A percentile compares a stretch with the other conserved stretches of the same genome.
Evolutionary conservation across 1,284 basidiomycete genomes (phyloP).

Genomic region (Ustilago trichophora): DNA sequence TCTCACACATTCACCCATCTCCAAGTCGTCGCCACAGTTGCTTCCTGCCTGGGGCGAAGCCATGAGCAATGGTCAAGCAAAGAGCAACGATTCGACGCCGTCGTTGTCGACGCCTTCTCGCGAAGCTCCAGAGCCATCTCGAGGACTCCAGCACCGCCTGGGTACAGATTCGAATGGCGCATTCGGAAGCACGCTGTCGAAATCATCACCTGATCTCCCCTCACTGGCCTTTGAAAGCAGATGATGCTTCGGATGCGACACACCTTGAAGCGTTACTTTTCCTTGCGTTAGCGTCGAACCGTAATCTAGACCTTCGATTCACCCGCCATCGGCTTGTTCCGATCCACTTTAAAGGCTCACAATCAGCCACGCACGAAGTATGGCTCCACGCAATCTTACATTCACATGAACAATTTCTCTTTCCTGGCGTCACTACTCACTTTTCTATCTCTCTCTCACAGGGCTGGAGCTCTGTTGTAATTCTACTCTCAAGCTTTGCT

Average conservation of each 20-base stretch:
- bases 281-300: too few species aligned
- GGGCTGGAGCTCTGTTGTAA: slow-evolving; percentile 37
- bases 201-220: slow-evolving; percentile 30
- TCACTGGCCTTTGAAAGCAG: slow-evolving; percentile 5
- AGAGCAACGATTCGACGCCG: background rate
- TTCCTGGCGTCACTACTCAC: too few species aligned
- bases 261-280: too few species aligned
- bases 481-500: too few species aligned
- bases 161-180: background rate
- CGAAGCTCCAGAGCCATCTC: background rate
- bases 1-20: background rate
- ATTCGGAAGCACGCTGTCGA: slow-evolving; percentile 3
- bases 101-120: background rate
- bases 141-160: background rate
- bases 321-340: too few species aligned
- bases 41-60: background rate
- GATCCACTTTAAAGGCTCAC: too few species aligned
- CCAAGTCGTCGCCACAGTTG: slow-evolving; percentile 9
- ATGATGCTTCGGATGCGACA: background rate
- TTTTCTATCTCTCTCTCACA: too few species aligned
- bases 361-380: too few species aligned
- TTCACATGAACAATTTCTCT: too few species aligned
- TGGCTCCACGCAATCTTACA: too few species aligned
- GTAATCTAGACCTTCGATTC: too few species aligned
- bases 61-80: background rate